These are phyloP conservation scores for Sambucus nigra DNA, from an alignment of 129 eudicot genomes.

Conservation along the genomic window DNA sequence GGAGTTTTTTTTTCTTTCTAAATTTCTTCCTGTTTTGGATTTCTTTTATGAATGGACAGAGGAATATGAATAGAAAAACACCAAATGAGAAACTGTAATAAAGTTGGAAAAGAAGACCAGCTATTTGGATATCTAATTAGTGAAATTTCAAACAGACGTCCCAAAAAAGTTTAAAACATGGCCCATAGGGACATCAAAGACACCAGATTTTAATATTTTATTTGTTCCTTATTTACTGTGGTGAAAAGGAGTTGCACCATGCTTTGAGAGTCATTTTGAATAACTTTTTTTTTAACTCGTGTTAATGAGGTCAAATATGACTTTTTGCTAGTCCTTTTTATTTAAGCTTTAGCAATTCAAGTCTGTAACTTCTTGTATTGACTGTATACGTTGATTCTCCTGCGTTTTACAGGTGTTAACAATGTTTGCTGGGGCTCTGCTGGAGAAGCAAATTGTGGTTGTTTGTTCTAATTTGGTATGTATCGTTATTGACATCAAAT, in stretches of 20 bases:
- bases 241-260: neutral
- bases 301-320: neutral
- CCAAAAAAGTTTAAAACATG: too few species aligned
- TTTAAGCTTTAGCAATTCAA: neutral
- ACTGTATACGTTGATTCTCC: slow-evolving; percentile 3
- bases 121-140: too few species aligned
- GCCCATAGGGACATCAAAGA: too few species aligned
- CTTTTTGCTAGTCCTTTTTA: neutral
- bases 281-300: neutral
- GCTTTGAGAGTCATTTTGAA: slow-evolving; percentile 3
- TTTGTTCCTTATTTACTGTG: neutral
- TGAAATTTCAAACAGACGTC: too few species aligned
- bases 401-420: slow-evolving; percentile 61
- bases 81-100: too few species aligned
- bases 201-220: too few species aligned
- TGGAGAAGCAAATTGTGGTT: slow-evolving; percentile 88
- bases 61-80: too few species aligned
- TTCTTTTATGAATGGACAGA: too few species aligned
- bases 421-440: slow-evolving; percentile 79
- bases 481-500: slow-evolving; percentile 9
- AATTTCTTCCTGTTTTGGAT: too few species aligned
- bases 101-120: too few species aligned
- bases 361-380: too few species aligned
- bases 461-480: slow-evolving; percentile 83
- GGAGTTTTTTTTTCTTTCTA: too few species aligned